phyloP scores from a whole-genome alignment of 1,139 yeast species.

The Scheffersomyces illinoinensis region DNA sequence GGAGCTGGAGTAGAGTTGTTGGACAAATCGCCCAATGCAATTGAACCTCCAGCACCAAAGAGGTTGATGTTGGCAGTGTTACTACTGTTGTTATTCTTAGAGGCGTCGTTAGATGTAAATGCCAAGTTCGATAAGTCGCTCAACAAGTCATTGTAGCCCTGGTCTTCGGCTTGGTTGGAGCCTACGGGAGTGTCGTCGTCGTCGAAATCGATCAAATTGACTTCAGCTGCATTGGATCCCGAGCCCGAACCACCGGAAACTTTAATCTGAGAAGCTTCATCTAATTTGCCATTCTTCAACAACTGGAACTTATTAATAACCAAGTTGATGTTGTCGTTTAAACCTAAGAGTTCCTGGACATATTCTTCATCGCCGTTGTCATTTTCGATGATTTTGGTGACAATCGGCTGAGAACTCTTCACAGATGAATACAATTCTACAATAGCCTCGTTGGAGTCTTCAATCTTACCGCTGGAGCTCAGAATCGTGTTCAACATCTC shows the following conservation, averaged over 20 bases:
- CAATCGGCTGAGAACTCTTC: conserved; percentile 84
- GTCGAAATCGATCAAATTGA: conserved; percentile 78
- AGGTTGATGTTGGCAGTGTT: conserved; percentile 36
- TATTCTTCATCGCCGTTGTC: conserved; percentile 63
- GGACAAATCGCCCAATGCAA: conserved; percentile 32
- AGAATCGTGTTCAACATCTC: conserved; percentile 77
- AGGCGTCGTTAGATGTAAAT: conserved; percentile 29
- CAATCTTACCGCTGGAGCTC: conserved; percentile 44
- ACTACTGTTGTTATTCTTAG: conserved; percentile 18
- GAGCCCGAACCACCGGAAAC: conserved; percentile 31
- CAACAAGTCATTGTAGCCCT: conserved; percentile 63
- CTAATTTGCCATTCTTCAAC: conserved; percentile 63
- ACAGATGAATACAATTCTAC: conserved; percentile 77
- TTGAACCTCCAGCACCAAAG: conserved; percentile 50
- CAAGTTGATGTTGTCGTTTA: conserved; percentile 77
- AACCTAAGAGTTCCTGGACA: conserved; percentile 61
- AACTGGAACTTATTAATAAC: conserved; percentile 67
- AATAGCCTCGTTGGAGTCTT: conserved; percentile 68
- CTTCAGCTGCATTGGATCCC: conserved; percentile 40
- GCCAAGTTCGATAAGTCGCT: conserved; percentile 70
- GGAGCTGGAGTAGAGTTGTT: conserved; percentile 3
- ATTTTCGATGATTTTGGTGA: conserved; percentile 79
- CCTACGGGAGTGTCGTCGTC: conserved; percentile 48
- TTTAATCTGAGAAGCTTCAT: conserved; percentile 60
- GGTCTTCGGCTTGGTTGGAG: conserved; percentile 43